A percentile compares a stretch with the other conserved stretches of the same genome.
Evolutionary conservation across 1,284 basidiomycete genomes (phyloP).

Genomic region (Exobasidium cylindrosporum): DNA sequence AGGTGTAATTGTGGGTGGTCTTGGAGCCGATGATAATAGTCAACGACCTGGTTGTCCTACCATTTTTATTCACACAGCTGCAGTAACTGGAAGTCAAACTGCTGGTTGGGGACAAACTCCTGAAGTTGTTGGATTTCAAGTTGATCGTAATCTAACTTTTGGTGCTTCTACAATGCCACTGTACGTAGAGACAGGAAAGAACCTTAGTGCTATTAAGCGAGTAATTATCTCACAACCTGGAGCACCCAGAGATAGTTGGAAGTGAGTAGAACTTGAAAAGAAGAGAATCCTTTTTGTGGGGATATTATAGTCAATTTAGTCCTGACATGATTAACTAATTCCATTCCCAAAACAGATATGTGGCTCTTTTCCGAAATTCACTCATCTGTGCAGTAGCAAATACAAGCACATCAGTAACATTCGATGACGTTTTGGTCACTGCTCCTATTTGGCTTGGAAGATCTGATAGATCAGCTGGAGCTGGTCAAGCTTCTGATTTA

Average conservation of each 20-base stretch:
- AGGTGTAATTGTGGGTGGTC: constrained; percentile 32
- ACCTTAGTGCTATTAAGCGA: constrained; percentile 18
- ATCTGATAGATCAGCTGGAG: constrained; percentile 23
- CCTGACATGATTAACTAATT: not conserved
- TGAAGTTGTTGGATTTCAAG: constrained; percentile 46
- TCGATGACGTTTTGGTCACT: constrained; percentile 23
- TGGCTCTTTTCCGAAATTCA: constrained; percentile 13
- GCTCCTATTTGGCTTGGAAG: constrained; percentile 13
- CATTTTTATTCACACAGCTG: constrained; percentile 45
- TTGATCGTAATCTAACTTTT: constrained; percentile 32
- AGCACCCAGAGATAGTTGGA: constrained; percentile 17
- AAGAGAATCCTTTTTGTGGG: not conserved
- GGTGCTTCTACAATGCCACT: constrained; percentile 29
- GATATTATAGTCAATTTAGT: not conserved
- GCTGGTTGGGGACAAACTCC: constrained; percentile 44
- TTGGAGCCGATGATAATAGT: constrained; percentile 41
- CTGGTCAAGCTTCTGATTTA: constrained; percentile 33
- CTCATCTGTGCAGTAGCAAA: constrained; percentile 19
- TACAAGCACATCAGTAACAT: not conserved
- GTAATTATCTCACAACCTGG: constrained; percentile 19
- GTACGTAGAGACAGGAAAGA: constrained; percentile 27
- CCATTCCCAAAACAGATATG: not conserved
- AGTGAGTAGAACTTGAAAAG: no score
- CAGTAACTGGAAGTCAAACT: constrained; percentile 30
- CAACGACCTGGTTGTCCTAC: constrained; percentile 37